Evolutionary conservation across 108 stramenopile genomes (phyloP), one percentile per base, ranked within the genome.

Genomic region (Aurantiochytrium sp.): DNA sequence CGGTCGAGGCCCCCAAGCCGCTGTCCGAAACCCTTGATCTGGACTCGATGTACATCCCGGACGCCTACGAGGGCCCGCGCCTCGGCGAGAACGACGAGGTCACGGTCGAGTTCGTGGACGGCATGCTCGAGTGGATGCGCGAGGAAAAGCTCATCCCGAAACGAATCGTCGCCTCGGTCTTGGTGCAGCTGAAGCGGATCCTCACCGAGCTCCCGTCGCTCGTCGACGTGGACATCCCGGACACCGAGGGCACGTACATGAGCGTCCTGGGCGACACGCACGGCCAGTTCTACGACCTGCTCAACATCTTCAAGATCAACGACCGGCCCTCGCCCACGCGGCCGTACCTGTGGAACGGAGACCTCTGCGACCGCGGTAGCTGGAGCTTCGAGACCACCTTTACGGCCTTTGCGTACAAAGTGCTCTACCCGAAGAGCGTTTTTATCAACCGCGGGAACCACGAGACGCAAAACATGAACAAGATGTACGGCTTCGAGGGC

Each of bases 391-490:
- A 99, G 93, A 97, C 97, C 53, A 96, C 98, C 73, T 85, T 97
- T 45, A 95, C 97, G 34, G 95, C 96, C 54, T 90, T 99, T 24
- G 81, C 96, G 32, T 96, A 95, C 89, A 97, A 98, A 90, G 85
- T 98, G 37, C 91, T 93, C 32, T 91, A 93, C 86, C 98, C 98
- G 4, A 88, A 89, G 30, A 94, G 94, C 86, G 95, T 99, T 37
- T 92, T 94, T 89, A 87, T 99, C 87, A 94, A 92, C 24, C 87
- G 99, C 32, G 88, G 99, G 0, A 99, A 99, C 92, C 99, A 99
- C 91, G 99, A 99, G 91, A 98, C 97, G 55, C 96, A 96, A 91
- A 97, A 97, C 89, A 98, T 99, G 98, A 98, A 97, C 92, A 95
- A 96, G 87, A 96, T 98, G 55, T 99, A 99, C 90, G 99, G 99